phyloP scores from a whole-genome alignment of 148 eudicot genomes.

The Persicaria maculosa region DNA sequence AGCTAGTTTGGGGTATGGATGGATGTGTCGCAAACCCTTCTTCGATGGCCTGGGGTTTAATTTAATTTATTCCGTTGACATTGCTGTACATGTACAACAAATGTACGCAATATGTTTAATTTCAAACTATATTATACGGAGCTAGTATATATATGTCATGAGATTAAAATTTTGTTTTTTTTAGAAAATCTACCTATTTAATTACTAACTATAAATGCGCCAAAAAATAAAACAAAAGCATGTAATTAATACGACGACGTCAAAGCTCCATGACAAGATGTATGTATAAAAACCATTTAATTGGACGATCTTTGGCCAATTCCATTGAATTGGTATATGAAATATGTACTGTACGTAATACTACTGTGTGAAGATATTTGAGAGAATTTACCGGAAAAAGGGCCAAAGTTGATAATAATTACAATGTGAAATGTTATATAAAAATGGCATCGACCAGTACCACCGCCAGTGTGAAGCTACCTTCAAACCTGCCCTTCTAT shows the following conservation, averaged over 20 bases:
- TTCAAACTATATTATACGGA: too few species aligned
- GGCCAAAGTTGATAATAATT: not conserved
- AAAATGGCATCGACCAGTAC: not conserved
- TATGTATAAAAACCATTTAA: too few species aligned
- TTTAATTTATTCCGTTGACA: too few species aligned
- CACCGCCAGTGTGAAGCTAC: not conserved
- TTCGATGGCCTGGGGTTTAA: too few species aligned
- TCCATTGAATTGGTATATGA: not conserved
- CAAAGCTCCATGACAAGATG: too few species aligned
- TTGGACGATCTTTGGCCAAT: too few species aligned
- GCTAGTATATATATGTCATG: too few species aligned
- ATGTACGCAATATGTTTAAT: too few species aligned
- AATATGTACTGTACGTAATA: not conserved
- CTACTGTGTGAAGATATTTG: not conserved
- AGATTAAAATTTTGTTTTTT: not conserved
- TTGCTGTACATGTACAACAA: too few species aligned
- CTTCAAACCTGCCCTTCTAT: not conserved
- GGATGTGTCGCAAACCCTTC: too few species aligned
- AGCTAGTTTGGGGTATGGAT: too few species aligned
- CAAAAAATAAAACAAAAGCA: not conserved
- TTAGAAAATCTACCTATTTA: not conserved
- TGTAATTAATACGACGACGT: not conserved
- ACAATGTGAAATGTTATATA: not conserved
- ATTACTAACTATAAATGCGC: too few species aligned
- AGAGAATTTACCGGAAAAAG: not conserved